Conservation (phyloP, 352 stramenopile genomes). For the Peronospora farinosa region DNA sequence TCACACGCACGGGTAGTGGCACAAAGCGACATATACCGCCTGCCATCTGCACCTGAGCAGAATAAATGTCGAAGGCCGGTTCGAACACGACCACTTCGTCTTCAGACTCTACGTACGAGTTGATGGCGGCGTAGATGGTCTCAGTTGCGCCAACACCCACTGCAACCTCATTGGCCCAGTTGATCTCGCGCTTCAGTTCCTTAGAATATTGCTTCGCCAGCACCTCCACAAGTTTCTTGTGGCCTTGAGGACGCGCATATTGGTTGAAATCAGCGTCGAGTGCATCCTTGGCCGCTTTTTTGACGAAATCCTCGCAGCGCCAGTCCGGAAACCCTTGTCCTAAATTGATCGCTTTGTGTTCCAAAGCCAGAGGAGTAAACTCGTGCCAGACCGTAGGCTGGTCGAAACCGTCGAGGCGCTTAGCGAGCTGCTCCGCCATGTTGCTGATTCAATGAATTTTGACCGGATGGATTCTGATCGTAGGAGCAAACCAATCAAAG, state of each 20-base stretch:
- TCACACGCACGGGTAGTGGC: slow-evolving; percentile 56
- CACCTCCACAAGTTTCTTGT: slow-evolving; percentile 71
- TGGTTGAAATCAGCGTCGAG: slow-evolving; percentile 92
- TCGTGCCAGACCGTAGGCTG: slow-evolving; percentile 80
- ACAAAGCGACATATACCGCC: slow-evolving; percentile 77
- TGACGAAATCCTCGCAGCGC: slow-evolving; percentile 91
- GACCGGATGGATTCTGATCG: background rate
- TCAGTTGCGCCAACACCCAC: slow-evolving; percentile 92
- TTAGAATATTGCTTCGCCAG: slow-evolving; percentile 89
- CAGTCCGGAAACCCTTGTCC: slow-evolving; percentile 93
- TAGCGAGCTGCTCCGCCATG: slow-evolving; percentile 59
- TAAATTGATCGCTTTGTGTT: slow-evolving; percentile 89
- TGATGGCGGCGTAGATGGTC: slow-evolving; percentile 91
- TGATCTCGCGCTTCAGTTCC: slow-evolving; percentile 78
- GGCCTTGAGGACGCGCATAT: slow-evolving; percentile 89
- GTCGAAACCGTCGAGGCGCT: slow-evolving; percentile 65
- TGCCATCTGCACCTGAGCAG: slow-evolving; percentile 82
- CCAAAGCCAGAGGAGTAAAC: slow-evolving; percentile 83
- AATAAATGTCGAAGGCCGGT: slow-evolving; percentile 97
- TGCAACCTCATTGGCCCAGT: slow-evolving; percentile 89
- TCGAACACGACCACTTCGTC: slow-evolving; percentile 97
- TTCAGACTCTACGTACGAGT: slow-evolving; percentile 88
- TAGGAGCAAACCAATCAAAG: background rate
- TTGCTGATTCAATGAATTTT: slow-evolving; percentile 4
- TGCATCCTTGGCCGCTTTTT: slow-evolving; percentile 89